These are phyloP conservation scores for Termitomyces sp. DNA, from an alignment of 768 basidiomycete species.

Conservation along the genomic window DNA sequence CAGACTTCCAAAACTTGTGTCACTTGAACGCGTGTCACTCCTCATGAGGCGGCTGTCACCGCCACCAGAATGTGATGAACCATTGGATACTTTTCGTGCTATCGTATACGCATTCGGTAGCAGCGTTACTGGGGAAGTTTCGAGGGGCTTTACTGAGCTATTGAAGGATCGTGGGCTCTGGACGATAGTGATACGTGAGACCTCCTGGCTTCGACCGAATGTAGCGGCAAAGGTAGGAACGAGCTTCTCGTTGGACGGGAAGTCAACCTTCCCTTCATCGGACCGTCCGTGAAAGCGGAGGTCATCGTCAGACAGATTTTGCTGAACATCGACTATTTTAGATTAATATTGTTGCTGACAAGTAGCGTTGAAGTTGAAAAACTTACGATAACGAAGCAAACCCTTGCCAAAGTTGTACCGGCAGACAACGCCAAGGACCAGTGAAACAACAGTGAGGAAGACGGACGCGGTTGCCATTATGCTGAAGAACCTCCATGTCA, in stretches of 20 bases:
- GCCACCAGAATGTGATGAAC: slow-evolving; percentile 27
- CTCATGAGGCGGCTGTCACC: slow-evolving; percentile 23
- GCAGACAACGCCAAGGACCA: slow-evolving; percentile 65
- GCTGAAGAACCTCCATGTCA: slow-evolving; percentile 72
- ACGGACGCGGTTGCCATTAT: slow-evolving; percentile 59
- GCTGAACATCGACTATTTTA: slow-evolving; percentile 50
- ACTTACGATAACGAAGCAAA: slow-evolving; percentile 61
- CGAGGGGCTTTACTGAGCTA: slow-evolving; percentile 37
- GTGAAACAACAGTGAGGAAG: slow-evolving; percentile 48
- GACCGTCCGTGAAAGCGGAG: slow-evolving; percentile 32
- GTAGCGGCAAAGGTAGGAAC: slow-evolving; percentile 53
- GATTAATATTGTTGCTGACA: slow-evolving; percentile 9
- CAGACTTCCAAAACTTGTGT: slow-evolving; percentile 36
- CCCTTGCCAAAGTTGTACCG: slow-evolving; percentile 78
- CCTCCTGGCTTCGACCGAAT: slow-evolving; percentile 32
- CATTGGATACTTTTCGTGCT: slow-evolving; percentile 28
- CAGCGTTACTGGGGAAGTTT: slow-evolving; percentile 27
- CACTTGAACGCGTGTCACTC: slow-evolving; percentile 35
- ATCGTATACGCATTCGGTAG: slow-evolving; percentile 34
- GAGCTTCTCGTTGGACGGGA: slow-evolving; percentile 50
- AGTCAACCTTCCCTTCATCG: slow-evolving; percentile 58
- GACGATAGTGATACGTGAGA: slow-evolving; percentile 34
- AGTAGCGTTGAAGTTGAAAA: background rate
- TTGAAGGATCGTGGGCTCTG: slow-evolving; percentile 50
- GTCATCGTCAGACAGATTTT: slow-evolving; percentile 39